Evolutionary conservation across 2,329 filamentous ascomycete species (phyloP).

Genomic region (Trichophyton mentagrophytes): DNA sequence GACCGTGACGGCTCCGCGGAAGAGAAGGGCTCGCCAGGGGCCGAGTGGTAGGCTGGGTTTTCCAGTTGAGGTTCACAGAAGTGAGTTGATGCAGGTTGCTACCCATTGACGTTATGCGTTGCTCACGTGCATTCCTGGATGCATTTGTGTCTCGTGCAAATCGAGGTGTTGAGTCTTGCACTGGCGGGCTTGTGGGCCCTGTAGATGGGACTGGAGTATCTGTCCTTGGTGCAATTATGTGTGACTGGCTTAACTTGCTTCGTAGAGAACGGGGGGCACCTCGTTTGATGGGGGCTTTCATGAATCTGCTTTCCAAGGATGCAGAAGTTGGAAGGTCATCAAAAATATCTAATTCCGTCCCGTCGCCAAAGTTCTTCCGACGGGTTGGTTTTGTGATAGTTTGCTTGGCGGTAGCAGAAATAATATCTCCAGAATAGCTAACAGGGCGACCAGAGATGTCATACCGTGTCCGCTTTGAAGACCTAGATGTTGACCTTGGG

Average conservation of each 20-base stretch:
- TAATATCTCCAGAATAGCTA: conserved; percentile 35
- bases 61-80: conserved; percentile 47
- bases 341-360: conserved; percentile 81
- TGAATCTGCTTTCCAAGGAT: conserved; percentile 65
- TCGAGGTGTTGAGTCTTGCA: conserved; percentile 43
- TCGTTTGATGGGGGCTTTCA: conserved; percentile 62
- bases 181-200: conserved; percentile 46
- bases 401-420: conserved; percentile 48
- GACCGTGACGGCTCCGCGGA: conserved; percentile 34
- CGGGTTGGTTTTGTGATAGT: conserved; percentile 61
- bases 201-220: conserved; percentile 39
- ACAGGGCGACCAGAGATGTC: conserved; percentile 38
- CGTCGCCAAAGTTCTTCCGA: conserved; percentile 71
- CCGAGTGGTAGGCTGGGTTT: conserved; percentile 40
- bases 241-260: conserved; percentile 36
- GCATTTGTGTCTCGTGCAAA: conserved; percentile 56
- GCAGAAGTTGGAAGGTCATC: conserved; percentile 87
- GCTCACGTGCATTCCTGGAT: conserved; percentile 51
- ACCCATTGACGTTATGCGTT: conserved; percentile 39
- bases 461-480: conserved; percentile 31
- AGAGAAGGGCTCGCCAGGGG: conserved; percentile 40
- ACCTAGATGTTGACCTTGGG: conserved; percentile 30
- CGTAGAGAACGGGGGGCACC: conserved; percentile 53
- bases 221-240: conserved; percentile 20
- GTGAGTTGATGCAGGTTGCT: conserved; percentile 30